These are phyloP conservation scores for Solanum appendiculatum DNA, from an alignment of 257 asterid genomes.

Conservation along the genomic window DNA sequence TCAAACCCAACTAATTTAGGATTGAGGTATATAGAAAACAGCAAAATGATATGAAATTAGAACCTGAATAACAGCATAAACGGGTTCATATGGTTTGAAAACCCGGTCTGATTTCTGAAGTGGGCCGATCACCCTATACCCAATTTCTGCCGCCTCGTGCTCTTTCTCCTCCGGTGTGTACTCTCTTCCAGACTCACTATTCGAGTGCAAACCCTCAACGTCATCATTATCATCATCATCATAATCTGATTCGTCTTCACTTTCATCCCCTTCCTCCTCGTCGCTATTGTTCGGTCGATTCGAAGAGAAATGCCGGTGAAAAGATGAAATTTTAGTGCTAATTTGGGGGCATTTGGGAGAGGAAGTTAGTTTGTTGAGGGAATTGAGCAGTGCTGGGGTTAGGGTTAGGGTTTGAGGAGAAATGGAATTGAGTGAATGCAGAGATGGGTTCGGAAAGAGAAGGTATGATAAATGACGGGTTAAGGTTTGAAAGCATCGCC, in stretches of 20 bases:
- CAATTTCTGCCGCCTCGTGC: slow-evolving; percentile 38
- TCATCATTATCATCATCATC: background rate
- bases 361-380: slow-evolving; percentile 4
- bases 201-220: background rate
- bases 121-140: slow-evolving; percentile 67
- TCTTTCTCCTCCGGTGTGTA: background rate
- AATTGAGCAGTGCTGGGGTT: slow-evolving; percentile 11
- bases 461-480: slow-evolving; percentile 12
- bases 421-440: slow-evolving; percentile 20
- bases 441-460: background rate
- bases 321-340: background rate
- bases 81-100: slow-evolving; percentile 57
- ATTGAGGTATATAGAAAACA: background rate
- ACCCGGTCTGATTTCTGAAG: slow-evolving; percentile 47
- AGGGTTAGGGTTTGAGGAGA: slow-evolving; percentile 16
- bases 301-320: slow-evolving; percentile 5
- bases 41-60: background rate
- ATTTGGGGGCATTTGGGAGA: background rate
- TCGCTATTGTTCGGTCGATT: background rate
- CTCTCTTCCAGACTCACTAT: background rate
- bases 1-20: background rate
- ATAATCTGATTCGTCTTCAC: slow-evolving; percentile 3
- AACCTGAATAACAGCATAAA: slow-evolving; percentile 84
- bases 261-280: background rate
- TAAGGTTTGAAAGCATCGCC: slow-evolving; percentile 43